Percentiles rank a stretch among this genome's conserved stretches.
Evolutionary conservation across 192 early-diverging fungal species (phyloP).

Genomic region (Kappamyces sp.): DNA sequence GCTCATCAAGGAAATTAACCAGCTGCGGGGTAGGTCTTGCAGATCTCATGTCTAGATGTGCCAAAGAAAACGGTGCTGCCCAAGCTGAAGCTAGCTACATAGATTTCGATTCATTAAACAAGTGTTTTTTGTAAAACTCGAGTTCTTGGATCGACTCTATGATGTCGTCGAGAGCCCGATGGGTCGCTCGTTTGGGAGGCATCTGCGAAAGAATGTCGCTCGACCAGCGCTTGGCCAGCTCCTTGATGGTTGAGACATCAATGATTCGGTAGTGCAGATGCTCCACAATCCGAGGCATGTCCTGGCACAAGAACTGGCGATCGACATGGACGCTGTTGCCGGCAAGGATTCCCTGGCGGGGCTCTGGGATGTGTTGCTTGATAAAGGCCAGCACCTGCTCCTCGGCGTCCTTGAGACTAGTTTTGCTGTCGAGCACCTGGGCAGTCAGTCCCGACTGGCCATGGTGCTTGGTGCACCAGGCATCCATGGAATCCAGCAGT

Average conservation of each 20-base stretch:
- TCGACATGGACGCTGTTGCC: slow-evolving; percentile 95
- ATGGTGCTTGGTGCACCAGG: slow-evolving; percentile 85
- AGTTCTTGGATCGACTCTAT: slow-evolving; percentile 86
- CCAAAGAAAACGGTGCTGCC: not conserved
- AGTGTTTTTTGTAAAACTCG: slow-evolving; percentile 57
- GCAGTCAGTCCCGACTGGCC: slow-evolving; percentile 79
- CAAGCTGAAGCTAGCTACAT: not conserved
- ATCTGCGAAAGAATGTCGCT: slow-evolving; percentile 37
- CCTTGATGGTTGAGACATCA: slow-evolving; percentile 91
- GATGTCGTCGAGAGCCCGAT: slow-evolving; percentile 88
- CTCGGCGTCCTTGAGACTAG: slow-evolving; percentile 67
- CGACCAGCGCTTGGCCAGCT: slow-evolving; percentile 78
- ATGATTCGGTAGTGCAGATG: slow-evolving; percentile 75
- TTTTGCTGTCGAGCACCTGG: slow-evolving; percentile 61
- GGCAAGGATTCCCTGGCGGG: slow-evolving; percentile 65
- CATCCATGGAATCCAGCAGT: slow-evolving; percentile 82
- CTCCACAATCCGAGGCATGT: slow-evolving; percentile 70
- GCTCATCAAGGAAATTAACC: slow-evolving; percentile 25
- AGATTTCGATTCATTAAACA: slow-evolving; percentile 47
- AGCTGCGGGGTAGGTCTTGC: not conserved
- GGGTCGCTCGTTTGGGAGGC: slow-evolving; percentile 51
- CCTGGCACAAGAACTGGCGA: slow-evolving; percentile 71
- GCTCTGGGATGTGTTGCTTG: slow-evolving; percentile 56
- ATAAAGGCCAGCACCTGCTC: slow-evolving; percentile 67
- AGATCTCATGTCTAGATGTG: not conserved